Evolutionary conservation across 257 asterid species (phyloP).

Genomic region (Vinca minor): DNA sequence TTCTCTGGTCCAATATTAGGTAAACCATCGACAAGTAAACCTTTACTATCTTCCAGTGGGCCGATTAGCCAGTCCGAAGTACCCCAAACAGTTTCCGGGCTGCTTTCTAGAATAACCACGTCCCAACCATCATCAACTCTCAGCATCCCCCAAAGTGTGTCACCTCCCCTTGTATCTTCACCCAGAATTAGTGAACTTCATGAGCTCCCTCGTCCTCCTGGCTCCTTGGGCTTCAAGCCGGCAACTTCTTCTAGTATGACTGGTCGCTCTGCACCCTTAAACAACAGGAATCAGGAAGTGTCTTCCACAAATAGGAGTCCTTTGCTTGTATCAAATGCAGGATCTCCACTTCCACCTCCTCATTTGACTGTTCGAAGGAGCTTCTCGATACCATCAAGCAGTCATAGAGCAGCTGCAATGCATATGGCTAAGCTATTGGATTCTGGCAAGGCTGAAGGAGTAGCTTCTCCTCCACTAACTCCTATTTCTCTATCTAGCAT

Average conservation of each 20-base stretch:
- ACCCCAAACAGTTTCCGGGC: slow-evolving; percentile 43
- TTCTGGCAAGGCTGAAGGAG: slow-evolving; percentile 40
- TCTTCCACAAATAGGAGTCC: slow-evolving; percentile 57
- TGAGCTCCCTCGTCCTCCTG: slow-evolving; percentile 98
- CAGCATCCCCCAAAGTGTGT: slow-evolving; percentile 41
- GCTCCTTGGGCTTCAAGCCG: slow-evolving; percentile 43
- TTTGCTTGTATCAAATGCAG: slow-evolving; percentile 34
- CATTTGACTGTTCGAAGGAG: slow-evolving; percentile 61
- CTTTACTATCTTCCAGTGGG: slow-evolving; percentile 42
- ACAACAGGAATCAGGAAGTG: slow-evolving; percentile 44
- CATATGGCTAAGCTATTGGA: slow-evolving; percentile 50
- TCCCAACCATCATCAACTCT: slow-evolving; percentile 37
- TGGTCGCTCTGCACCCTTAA: slow-evolving; percentile 85
- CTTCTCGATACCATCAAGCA: slow-evolving; percentile 66
- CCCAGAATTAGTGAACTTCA: slow-evolving; percentile 89
- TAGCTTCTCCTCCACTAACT: slow-evolving; percentile 70
- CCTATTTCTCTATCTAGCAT: slow-evolving; percentile 61
- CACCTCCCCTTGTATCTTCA: slow-evolving; percentile 63
- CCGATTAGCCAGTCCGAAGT: slow-evolving; percentile 45
- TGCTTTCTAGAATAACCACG: slow-evolving; percentile 33
- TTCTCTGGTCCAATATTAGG: slow-evolving; percentile 83
- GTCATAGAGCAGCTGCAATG: slow-evolving; percentile 40
- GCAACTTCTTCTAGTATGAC: slow-evolving; percentile 33
- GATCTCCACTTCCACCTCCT: slow-evolving; percentile 73
- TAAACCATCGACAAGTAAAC: slow-evolving; percentile 58